Conservation (phyloP, 208 protist genomes). For the Herpetomonas samuelpessoai region DNA sequence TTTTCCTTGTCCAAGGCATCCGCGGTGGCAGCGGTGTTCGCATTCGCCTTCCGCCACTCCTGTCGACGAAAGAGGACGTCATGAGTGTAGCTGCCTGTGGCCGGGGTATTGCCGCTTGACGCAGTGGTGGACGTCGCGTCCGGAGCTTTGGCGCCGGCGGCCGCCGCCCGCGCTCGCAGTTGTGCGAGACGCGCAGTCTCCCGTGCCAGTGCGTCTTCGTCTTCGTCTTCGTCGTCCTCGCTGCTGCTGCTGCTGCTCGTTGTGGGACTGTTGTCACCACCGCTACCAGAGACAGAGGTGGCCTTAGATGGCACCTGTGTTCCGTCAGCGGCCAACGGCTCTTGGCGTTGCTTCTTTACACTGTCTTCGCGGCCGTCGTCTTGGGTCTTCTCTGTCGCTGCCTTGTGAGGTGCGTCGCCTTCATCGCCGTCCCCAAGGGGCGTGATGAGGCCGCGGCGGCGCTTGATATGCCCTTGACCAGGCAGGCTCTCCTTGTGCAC, state of each 20-base stretch:
- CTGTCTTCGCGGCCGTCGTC: no score
- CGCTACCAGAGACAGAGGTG: no score
- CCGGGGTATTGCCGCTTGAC: slow-evolving; percentile 9
- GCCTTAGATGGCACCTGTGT: no score
- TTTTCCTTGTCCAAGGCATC: no score
- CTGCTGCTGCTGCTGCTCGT: slow-evolving; percentile 18
- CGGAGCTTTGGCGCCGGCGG: not conserved
- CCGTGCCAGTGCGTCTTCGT: slow-evolving; percentile 42
- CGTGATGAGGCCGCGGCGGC: slow-evolving; percentile 33
- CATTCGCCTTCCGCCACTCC: slow-evolving; percentile 31
- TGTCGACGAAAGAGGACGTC: slow-evolving; percentile 67
- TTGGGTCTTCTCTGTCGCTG: not conserved
- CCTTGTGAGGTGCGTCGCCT: not conserved
- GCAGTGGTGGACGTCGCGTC: not conserved
- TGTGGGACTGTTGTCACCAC: no score
- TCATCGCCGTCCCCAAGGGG: not conserved
- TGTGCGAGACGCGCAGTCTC: slow-evolving; percentile 50
- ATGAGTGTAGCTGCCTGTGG: slow-evolving; percentile 39
- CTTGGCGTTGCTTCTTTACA: no score
- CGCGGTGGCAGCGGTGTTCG: slow-evolving; percentile 7
- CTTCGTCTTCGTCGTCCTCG: slow-evolving; percentile 28
- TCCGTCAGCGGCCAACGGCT: no score
- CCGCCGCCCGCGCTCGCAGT: slow-evolving; percentile 28
- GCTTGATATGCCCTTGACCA: slow-evolving; percentile 53
- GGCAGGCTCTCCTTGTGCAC: slow-evolving; percentile 70